Evolutionary conservation across 2,329 filamentous ascomycete species (phyloP).

Genomic region (Arthrobotrys iridis): DNA sequence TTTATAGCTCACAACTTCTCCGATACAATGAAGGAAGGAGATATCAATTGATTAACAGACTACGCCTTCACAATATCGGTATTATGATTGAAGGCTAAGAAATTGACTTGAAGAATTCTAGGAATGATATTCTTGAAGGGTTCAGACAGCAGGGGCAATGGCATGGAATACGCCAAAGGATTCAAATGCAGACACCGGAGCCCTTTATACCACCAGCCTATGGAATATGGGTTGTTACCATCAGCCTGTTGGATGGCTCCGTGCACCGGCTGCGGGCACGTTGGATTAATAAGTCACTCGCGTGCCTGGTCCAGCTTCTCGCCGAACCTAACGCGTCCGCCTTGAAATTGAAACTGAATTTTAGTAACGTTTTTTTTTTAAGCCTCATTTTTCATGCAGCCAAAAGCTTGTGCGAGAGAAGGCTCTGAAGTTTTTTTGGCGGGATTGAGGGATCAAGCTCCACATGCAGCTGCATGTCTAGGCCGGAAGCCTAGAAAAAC

Average conservation of each 20-base stretch:
- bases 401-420: constrained; percentile 24
- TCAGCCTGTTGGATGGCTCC: neutral
- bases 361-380: neutral
- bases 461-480: constrained; percentile 1
- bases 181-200: constrained; percentile 26
- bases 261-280: neutral
- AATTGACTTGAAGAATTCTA: neutral
- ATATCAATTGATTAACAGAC: neutral
- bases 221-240: neutral
- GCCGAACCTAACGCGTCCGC: neutral
- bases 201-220: constrained; percentile 13
- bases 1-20: neutral
- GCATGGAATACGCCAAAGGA: constrained; percentile 26
- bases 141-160: neutral
- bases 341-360: neutral
- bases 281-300: constrained; percentile 5
- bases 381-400: constrained; percentile 30
- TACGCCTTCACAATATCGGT: constrained; percentile 1
- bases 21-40: neutral
- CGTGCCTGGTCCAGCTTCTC: neutral
- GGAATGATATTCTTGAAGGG: neutral
- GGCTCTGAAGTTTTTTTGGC: constrained; percentile 13
- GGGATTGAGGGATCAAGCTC: constrained; percentile 27
- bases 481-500: constrained; percentile 36
- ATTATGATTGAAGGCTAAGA: neutral